phyloP scores from a whole-genome alignment of 768 basidiomycete genomes.

The Lentinula sp. region DNA sequence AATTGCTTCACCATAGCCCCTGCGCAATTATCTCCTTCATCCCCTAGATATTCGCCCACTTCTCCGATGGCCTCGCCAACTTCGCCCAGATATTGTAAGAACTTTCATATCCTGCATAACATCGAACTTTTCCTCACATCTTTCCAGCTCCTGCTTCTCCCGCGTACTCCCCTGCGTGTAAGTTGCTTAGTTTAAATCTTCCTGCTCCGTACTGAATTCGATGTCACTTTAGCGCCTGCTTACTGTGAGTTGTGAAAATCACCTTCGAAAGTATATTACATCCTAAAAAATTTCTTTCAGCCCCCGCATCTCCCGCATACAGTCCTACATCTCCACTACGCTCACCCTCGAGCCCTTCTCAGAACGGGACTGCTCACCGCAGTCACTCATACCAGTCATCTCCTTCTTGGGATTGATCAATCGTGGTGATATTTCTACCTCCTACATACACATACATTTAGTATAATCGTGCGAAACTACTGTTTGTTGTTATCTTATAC shows the following conservation, averaged over 20 bases:
- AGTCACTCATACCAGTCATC: conserved; percentile 41
- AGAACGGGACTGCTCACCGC: conserved; percentile 35
- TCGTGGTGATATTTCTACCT: not conserved
- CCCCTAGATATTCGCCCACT: conserved; percentile 90
- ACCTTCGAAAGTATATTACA: not conserved
- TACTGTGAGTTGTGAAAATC: conserved; percentile 53
- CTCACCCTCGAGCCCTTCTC: conserved; percentile 78
- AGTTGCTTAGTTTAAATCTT: conserved; percentile 24
- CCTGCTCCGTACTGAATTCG: conserved; percentile 7
- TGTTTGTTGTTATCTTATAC: not conserved
- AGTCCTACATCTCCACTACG: conserved; percentile 82
- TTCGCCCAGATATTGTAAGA: conserved; percentile 88
- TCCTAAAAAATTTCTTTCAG: conserved; percentile 28
- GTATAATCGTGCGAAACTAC: not conserved
- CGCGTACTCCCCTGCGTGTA: conserved; percentile 83
- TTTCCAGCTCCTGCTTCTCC: conserved; percentile 76
- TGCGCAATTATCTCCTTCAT: conserved; percentile 80
- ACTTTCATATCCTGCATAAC: not conserved
- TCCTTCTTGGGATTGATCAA: conserved; percentile 47
- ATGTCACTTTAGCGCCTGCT: conserved; percentile 50
- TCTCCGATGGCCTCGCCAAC: conserved; percentile 87
- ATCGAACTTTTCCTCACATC: conserved; percentile 7
- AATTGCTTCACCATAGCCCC: conserved; percentile 45
- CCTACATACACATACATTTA: not conserved
- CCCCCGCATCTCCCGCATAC: conserved; percentile 82